A percentile compares a stretch with the other conserved stretches of the same genome.
Conservation (phyloP, 345 rosid species). For the Lepidium aucheri region DNA sequence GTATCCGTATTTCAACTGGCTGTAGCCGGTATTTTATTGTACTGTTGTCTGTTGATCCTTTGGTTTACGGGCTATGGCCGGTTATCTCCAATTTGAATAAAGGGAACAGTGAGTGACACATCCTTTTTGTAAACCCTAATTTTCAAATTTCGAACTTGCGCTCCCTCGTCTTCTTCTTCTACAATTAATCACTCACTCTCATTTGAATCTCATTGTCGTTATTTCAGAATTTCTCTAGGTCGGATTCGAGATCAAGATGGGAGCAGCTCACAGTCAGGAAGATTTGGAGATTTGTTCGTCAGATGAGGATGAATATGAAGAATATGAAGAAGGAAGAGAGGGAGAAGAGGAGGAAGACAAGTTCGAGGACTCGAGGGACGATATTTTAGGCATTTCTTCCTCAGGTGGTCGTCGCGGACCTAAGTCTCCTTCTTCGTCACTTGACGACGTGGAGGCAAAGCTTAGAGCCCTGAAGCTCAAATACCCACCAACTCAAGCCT, state of each 20-base stretch:
- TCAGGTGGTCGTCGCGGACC: conserved; percentile 18
- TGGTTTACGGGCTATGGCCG: conserved; percentile 5
- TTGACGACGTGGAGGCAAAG: conserved; percentile 60
- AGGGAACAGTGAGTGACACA: background rate
- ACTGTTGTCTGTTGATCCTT: background rate
- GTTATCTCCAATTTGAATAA: background rate
- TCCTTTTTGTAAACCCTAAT: conserved; percentile 17
- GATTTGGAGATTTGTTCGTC: conserved; percentile 62
- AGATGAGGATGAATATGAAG: conserved; percentile 40
- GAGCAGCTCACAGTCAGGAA: conserved; percentile 60
- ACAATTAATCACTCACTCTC: conserved; percentile 17
- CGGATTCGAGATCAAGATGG: conserved; percentile 36
- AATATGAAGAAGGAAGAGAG: conserved; percentile 32
- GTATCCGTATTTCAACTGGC: background rate
- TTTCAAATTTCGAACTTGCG: conserved; percentile 50
- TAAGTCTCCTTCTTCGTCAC: conserved; percentile 47
- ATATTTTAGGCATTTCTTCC: conserved; percentile 41
- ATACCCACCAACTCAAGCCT: conserved; percentile 37
- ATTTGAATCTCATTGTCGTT: conserved; percentile 14
- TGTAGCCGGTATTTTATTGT: background rate
- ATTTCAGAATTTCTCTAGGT: background rate
- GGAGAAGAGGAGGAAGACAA: conserved; percentile 38
- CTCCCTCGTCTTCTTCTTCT: conserved; percentile 19
- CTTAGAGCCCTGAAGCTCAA: conserved; percentile 57
- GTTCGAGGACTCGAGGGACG: conserved; percentile 43